Conservation (phyloP, 257 asterid genomes). For the Fraxinus americana region DNA sequence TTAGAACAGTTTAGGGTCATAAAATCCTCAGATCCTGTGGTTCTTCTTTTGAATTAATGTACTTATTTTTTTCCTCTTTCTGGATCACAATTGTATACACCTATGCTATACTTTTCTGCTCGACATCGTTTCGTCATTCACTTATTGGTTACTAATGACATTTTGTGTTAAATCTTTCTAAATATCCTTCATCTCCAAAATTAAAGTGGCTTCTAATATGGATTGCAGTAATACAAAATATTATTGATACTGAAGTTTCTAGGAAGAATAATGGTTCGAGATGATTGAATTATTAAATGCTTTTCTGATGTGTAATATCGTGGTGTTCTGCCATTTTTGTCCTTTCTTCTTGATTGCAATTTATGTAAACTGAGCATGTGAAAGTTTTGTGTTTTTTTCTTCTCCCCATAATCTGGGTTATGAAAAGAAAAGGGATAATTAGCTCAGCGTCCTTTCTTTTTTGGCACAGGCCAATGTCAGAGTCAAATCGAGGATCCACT, state of each 20-base stretch:
- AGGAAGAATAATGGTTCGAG: neutral
- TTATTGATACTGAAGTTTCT: neutral
- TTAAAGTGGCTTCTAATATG: neutral
- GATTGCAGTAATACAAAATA: neutral
- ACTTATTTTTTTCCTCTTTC: neutral
- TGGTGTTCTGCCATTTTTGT: neutral
- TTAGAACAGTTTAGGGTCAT: neutral
- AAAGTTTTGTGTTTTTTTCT: neutral
- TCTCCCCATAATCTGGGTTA: neutral
- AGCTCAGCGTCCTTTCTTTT: slow-evolving; percentile 4
- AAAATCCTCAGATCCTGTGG: neutral
- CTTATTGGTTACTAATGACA: neutral
- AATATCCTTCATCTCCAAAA: neutral
- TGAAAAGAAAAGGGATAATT: neutral
- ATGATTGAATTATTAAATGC: neutral
- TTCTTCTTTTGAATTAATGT: neutral
- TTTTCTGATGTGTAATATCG: neutral
- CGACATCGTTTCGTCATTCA: neutral
- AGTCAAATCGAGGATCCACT: slow-evolving; percentile 61
- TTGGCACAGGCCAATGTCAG: slow-evolving; percentile 66
- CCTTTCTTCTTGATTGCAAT: neutral
- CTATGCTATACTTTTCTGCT: neutral
- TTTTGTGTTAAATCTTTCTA: neutral
- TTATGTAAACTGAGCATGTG: neutral
- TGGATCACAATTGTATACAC: neutral